Percentiles rank a stretch among this genome's conserved stretches.
These are phyloP conservation scores for Mycena citricolor DNA, from an alignment of 1,284 basidiomycete species.

Conservation along the genomic window DNA sequence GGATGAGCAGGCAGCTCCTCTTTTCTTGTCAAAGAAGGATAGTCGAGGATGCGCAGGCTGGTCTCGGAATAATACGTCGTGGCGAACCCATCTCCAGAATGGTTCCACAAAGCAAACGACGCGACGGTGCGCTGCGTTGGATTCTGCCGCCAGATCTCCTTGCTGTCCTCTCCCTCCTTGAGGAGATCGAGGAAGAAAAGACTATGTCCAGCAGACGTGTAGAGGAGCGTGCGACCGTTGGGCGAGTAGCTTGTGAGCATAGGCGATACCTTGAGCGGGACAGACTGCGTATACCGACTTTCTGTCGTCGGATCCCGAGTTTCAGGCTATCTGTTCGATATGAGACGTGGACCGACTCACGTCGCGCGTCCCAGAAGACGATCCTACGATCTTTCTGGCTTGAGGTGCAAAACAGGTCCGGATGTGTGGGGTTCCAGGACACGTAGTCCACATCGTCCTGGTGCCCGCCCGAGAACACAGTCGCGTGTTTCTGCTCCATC, in stretches of 20 bases:
- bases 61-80: conserved; percentile 62
- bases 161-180: conserved; percentile 53
- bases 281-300: conserved; percentile 62
- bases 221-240: conserved; percentile 65
- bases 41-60: conserved; percentile 64
- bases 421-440: conserved; percentile 80
- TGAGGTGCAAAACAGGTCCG: conserved; percentile 75
- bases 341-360: conserved; percentile 41
- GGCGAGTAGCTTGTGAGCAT: conserved; percentile 69
- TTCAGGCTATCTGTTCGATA: conserved; percentile 23
- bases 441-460: conserved; percentile 73
- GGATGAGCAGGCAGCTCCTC: conserved; percentile 71
- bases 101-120: conserved; percentile 69
- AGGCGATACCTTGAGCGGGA: conserved; percentile 54
- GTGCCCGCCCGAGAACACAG: conserved; percentile 65
- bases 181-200: conserved; percentile 58
- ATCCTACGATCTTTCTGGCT: conserved; percentile 70
- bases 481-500: conserved; percentile 68
- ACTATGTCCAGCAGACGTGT: conserved; percentile 55
- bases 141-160: conserved; percentile 57
- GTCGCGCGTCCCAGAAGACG: conserved; percentile 81
- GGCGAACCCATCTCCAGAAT: conserved; percentile 67
- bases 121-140: conserved; percentile 53
- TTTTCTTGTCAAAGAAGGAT: conserved; percentile 54
- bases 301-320: conserved; percentile 50